Percentiles rank a stretch among this genome's conserved stretches.
These are phyloP conservation scores for Dactylorhiza incarnata DNA, from an alignment of 106 monocot genomes.

Conservation along the genomic window DNA sequence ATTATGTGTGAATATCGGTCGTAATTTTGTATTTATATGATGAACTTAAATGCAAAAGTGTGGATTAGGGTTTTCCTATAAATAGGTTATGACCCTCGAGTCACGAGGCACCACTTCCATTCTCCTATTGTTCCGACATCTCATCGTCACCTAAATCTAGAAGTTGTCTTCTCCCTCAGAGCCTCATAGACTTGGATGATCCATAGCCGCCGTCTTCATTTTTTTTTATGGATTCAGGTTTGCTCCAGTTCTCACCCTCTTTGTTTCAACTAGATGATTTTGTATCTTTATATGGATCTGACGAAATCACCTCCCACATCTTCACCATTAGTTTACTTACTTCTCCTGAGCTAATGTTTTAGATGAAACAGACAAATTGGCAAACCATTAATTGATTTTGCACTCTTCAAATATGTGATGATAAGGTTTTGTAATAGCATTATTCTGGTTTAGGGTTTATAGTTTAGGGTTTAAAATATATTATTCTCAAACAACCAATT, in stretches of 20 bases:
- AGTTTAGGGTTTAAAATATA: too few species aligned
- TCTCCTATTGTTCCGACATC: too few species aligned
- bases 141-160: neutral
- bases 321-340: neutral
- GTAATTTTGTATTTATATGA: too few species aligned
- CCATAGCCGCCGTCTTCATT: too few species aligned
- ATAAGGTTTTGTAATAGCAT: neutral
- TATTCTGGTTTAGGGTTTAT: neutral
- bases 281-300: too few species aligned
- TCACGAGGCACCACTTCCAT: too few species aligned
- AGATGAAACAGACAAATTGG: neutral
- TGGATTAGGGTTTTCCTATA: neutral
- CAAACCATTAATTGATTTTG: neutral
- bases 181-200: neutral
- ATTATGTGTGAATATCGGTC: too few species aligned
- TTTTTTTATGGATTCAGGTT: too few species aligned
- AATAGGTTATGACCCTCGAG: neutral
- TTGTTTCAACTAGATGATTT: too few species aligned
- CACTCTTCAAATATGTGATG: too few species aligned
- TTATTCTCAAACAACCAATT: neutral
- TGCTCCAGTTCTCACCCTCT: too few species aligned
- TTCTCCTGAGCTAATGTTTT: neutral
- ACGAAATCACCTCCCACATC: too few species aligned
- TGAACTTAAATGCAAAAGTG: neutral
- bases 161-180: neutral